A percentile compares a stretch with the other conserved stretches of the same genome.
Conservation (phyloP, 176 grass and related monocot species). For the Calamus simplicifolius region DNA sequence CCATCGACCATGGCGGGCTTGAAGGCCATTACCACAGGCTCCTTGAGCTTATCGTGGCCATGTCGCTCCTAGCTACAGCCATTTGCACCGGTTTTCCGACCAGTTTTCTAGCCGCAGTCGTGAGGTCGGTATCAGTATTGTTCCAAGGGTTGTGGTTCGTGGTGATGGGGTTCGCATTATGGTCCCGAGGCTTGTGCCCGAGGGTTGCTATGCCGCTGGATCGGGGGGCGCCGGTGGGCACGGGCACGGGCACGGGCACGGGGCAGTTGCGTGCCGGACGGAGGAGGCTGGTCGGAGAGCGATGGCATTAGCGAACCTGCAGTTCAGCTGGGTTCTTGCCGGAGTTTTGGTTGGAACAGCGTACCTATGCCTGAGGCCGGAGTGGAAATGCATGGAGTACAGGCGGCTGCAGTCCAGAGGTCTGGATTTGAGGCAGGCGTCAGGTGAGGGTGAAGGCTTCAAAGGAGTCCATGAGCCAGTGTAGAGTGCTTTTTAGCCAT, state of each 20-base stretch:
- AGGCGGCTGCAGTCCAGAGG: conserved; percentile 28
- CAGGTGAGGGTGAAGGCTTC: conserved; percentile 18
- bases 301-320: conserved; percentile 51
- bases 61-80: conserved; percentile 20
- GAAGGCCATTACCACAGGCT: conserved; percentile 96
- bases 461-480: conserved; percentile 28
- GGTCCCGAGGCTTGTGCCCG: conserved; percentile 54
- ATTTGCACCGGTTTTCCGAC: conserved; percentile 22
- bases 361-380: conserved; percentile 49
- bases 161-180: conserved; percentile 60
- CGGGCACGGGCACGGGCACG: no score
- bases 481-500: no score
- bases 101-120: conserved; percentile 44
- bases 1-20: conserved; percentile 53
- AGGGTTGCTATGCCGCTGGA: conserved; percentile 31
- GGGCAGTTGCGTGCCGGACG: conserved; percentile 44
- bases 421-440: conserved; percentile 2
- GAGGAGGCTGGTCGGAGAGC: conserved; percentile 51
- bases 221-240: conserved; percentile 1
- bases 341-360: conserved; percentile 39
- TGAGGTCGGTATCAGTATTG: conserved; percentile 50
- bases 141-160: conserved; percentile 79
- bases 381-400: conserved; percentile 36
- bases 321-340: conserved; percentile 75
- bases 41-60: conserved; percentile 45